Percentiles rank a stretch among this genome's conserved stretches.
phyloP scores from a whole-genome alignment of 2,329 filamentous ascomycete genomes.

The Claviceps sp. region DNA sequence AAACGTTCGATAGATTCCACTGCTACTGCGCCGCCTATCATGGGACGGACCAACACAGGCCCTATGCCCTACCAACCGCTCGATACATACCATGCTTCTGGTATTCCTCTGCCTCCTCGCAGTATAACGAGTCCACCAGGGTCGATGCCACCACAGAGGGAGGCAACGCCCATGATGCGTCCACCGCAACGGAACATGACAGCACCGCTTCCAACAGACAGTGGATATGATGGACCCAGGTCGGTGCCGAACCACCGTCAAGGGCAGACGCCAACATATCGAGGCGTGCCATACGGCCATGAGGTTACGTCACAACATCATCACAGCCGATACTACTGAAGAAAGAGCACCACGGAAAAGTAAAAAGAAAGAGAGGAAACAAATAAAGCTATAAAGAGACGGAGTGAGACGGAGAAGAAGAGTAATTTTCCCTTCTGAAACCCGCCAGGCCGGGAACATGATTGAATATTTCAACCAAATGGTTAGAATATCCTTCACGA shows the following conservation, averaged over 20 bases:
- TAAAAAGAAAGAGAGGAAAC: neutral
- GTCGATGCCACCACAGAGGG: conserved; percentile 12
- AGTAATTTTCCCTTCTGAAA: neutral
- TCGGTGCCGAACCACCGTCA: conserved; percentile 12
- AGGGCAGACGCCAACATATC: conserved; percentile 9
- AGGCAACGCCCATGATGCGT: conserved; percentile 19
- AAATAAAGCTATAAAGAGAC: neutral
- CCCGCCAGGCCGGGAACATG: neutral
- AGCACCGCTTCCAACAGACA: conserved; percentile 17
- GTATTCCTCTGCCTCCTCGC: conserved; percentile 12
- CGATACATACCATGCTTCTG: conserved; percentile 11
- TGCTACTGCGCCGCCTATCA: conserved; percentile 7
- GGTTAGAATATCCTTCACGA: neutral
- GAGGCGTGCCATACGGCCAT: conserved; percentile 21
- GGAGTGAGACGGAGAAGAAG: neutral
- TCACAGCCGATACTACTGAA: conserved; percentile 8
- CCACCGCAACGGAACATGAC: conserved; percentile 33
- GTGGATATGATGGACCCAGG: conserved; percentile 9
- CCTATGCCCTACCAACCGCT: conserved; percentile 10
- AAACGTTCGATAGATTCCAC: conserved; percentile 19
- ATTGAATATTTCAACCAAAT: neutral
- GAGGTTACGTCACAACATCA: conserved; percentile 19
- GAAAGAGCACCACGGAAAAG: neutral
- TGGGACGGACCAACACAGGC: conserved; percentile 4
- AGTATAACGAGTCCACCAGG: conserved; percentile 25